Evolutionary conservation across 2,329 filamentous ascomycete species (phyloP), one percentile per base, ranked within the genome.

Genomic region (Curvularia lunata): DNA sequence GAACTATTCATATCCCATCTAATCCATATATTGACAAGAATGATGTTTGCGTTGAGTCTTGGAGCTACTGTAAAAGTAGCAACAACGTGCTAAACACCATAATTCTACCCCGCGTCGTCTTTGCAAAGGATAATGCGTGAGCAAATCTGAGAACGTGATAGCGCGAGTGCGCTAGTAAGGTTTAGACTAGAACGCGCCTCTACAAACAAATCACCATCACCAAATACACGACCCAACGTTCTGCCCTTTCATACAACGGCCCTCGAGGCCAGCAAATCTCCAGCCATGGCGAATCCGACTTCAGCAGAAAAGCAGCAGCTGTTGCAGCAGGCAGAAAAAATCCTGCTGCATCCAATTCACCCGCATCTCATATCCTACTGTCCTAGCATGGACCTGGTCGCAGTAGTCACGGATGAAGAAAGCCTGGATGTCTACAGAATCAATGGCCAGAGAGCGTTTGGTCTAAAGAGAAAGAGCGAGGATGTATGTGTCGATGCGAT

Each of bases 371-470:
- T 94, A 32, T 84, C 88, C 25, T 91, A 90, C 76, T 96, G 92
- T 76, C 91, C 93, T 16, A 89, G 88, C 8, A 91, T 96, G 80
- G 91, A 97, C 77, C 83, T 98, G 45, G 83, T 90, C n/a, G 88
- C 89, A 5, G 83, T 92, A 12, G 90, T 90, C 12, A 85, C 84
- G n/a, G 82, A 84, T 16, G 85, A 87, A 59, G 86, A 86, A 48
- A 86, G 87, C 48, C 80, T 97, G 18, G 84, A 89, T 64, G 87
- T 97, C 42, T 93, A 90, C 77, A 85, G 94, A 48, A 84, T 93
- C 16, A 91, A 90, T 59, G 89, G 89, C 1, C 91, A 97, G 67
- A 76, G 82, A 48, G 87, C 88, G 2, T 88, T 89, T 69, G 83
- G 83, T 0, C 62, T 82, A 25, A 79, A 78, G 52, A 72, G 77